These are phyloP conservation scores for Pistacia atlantica DNA, from an alignment of 345 rosid species.

Conservation along the genomic window DNA sequence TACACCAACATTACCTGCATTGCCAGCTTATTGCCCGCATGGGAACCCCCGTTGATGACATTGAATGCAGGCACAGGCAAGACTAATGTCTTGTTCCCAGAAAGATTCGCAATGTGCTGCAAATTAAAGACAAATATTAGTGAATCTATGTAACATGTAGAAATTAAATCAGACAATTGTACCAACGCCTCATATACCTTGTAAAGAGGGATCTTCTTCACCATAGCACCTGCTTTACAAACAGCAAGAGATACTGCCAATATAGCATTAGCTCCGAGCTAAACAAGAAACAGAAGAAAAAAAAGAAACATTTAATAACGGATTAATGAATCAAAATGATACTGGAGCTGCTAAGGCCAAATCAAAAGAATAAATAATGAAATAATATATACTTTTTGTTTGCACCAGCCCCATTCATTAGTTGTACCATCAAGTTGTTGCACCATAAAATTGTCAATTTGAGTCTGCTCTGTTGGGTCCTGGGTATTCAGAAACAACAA, in stretches of 20 bases:
- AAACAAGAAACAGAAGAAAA: neutral
- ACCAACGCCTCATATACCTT: constrained; percentile 33
- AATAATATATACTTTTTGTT: constrained; percentile 52
- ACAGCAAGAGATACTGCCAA: constrained; percentile 76
- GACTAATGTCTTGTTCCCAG: constrained; percentile 63
- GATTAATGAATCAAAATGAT: neutral
- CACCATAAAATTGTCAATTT: constrained; percentile 62
- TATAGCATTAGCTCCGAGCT: constrained; percentile 81
- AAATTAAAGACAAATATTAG: constrained; percentile 7
- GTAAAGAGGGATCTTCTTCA: constrained; percentile 68
- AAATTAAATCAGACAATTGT: neutral
- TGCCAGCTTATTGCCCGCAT: constrained; percentile 72
- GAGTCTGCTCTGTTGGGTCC: constrained; percentile 62
- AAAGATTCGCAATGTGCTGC: constrained; percentile 76
- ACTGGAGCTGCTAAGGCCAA: neutral
- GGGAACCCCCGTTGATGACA: constrained; percentile 76
- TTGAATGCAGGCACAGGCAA: constrained; percentile 73
- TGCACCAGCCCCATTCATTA: constrained; percentile 89
- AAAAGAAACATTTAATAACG: neutral
- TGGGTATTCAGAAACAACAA: constrained; percentile 22
- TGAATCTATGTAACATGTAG: neutral
- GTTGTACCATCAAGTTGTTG: constrained; percentile 74
- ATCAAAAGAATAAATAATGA: neutral
- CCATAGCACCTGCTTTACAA: constrained; percentile 74
- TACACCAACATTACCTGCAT: constrained; percentile 47